These are phyloP conservation scores for Marasmius tenuissimus DNA, from an alignment of 1,284 basidiomycete species.

Conservation along the genomic window DNA sequence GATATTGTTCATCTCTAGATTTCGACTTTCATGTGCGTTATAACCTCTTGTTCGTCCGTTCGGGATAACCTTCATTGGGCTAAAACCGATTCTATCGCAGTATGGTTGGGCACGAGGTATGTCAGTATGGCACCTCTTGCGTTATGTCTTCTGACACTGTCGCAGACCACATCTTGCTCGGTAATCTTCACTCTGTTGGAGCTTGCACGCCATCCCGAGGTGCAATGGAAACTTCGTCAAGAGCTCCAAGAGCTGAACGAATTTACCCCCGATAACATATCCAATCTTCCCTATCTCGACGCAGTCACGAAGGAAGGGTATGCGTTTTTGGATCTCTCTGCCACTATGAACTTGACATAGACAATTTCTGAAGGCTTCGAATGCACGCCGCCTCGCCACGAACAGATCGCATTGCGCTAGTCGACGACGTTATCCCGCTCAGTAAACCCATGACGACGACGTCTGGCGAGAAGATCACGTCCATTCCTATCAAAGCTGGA, in stretches of 20 bases:
- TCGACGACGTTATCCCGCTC: constrained; percentile 46
- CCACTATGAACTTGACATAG: neutral
- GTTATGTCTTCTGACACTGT: neutral
- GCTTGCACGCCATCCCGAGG: constrained; percentile 29
- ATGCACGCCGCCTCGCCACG: constrained; percentile 38
- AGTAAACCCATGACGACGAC: constrained; percentile 31
- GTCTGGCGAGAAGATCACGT: constrained; percentile 29
- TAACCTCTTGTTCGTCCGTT: no score
- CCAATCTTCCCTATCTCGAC: constrained; percentile 24
- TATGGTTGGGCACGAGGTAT: constrained; percentile 30
- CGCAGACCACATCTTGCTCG: constrained; percentile 35
- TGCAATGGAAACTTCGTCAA: constrained; percentile 23
- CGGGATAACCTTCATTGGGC: neutral
- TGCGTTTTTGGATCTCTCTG: neutral
- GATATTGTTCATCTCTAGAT: constrained; percentile 16
- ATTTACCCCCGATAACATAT: constrained; percentile 21
- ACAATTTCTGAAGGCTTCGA: constrained; percentile 27
- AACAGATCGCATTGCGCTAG: constrained; percentile 34
- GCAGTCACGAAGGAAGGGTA: constrained; percentile 27
- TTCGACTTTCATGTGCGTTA: constrained; percentile 24
- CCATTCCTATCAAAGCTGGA: constrained; percentile 35
- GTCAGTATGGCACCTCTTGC: neutral
- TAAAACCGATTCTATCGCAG: constrained; percentile 7
- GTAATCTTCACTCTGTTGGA: constrained; percentile 35
- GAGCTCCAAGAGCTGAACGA: constrained; percentile 21